phyloP scores from a whole-genome alignment of 2,329 filamentous ascomycete species.

The Pseudomassariella vexata region DNA sequence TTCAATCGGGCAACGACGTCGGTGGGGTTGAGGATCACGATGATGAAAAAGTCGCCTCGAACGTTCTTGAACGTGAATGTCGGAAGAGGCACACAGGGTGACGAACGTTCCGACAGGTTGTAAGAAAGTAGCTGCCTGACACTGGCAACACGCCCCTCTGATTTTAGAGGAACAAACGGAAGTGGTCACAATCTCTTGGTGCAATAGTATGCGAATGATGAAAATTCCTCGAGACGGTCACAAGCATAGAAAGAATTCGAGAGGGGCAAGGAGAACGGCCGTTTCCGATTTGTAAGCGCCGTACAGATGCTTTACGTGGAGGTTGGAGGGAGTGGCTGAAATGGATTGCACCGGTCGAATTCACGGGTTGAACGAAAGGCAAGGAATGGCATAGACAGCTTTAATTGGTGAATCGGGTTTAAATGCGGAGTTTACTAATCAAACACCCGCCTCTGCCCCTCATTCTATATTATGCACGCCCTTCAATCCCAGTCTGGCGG shows the following conservation, averaged over 20 bases:
- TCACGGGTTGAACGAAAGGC: too few species aligned
- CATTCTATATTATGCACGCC: too few species aligned
- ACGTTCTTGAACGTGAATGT: slow-evolving; percentile 3
- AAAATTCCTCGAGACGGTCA: too few species aligned
- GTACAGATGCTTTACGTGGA: too few species aligned
- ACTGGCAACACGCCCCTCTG: slow-evolving; percentile 6
- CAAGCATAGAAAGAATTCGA: slow-evolving; percentile 15
- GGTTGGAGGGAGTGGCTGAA: slow-evolving; percentile 2
- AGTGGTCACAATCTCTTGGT: too few species aligned
- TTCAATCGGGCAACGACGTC: not conserved
- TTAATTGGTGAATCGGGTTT: too few species aligned
- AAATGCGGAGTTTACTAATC: too few species aligned
- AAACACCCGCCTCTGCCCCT: too few species aligned
- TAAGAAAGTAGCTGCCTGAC: slow-evolving; percentile 8
- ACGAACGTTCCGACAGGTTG: slow-evolving; percentile 3
- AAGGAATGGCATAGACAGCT: too few species aligned
- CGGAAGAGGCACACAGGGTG: slow-evolving; percentile 2
- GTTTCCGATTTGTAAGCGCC: slow-evolving; percentile 10
- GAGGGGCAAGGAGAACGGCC: slow-evolving; percentile 17
- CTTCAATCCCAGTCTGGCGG: too few species aligned
- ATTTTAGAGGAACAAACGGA: slow-evolving; percentile 5
- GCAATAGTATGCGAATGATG: too few species aligned
- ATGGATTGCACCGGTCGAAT: too few species aligned
- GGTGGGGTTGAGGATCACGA: not conserved
- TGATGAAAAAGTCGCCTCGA: slow-evolving; percentile 10